Percentiles rank a stretch among this genome's conserved stretches.
These are phyloP conservation scores for Tinospora cordifolia DNA, from an alignment of 164 flowering plant species.

Conservation along the genomic window DNA sequence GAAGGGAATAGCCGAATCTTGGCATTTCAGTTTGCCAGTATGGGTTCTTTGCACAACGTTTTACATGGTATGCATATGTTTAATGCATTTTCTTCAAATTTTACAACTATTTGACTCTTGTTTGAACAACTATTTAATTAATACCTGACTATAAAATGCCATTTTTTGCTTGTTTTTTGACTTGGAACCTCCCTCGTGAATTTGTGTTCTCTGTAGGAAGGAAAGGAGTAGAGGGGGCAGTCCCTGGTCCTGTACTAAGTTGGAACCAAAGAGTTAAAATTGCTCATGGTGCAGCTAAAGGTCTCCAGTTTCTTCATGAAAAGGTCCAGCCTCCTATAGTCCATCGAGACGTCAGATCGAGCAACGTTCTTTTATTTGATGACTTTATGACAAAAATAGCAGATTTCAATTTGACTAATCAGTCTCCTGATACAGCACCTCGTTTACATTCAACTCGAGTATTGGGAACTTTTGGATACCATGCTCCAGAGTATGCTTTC, in stretches of 20 bases:
- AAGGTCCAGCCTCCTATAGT: slow-evolving; percentile 39
- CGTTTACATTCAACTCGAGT: slow-evolving; percentile 52
- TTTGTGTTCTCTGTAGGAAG: slow-evolving; percentile 24
- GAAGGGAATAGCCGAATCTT: slow-evolving; percentile 52
- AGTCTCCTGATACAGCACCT: slow-evolving; percentile 46
- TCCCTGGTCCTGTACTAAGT: slow-evolving; percentile 45
- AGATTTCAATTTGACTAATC: slow-evolving; percentile 45
- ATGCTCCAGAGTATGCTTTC: slow-evolving; percentile 46
- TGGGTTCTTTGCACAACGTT: slow-evolving; percentile 64
- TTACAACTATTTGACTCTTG: background rate
- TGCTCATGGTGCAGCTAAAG: slow-evolving; percentile 44
- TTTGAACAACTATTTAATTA: background rate
- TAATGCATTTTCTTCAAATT: background rate
- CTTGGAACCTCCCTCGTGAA: background rate
- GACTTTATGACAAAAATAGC: slow-evolving; percentile 41
- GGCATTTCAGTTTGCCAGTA: slow-evolving; percentile 51
- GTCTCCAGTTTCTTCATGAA: slow-evolving; percentile 54
- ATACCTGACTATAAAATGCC: background rate
- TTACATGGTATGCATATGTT: slow-evolving; percentile 49
- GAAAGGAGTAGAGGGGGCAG: slow-evolving; percentile 50
- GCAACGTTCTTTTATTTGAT: slow-evolving; percentile 48
- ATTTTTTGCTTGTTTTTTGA: background rate
- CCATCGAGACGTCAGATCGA: slow-evolving; percentile 48
- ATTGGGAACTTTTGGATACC: slow-evolving; percentile 55
- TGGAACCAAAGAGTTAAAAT: slow-evolving; percentile 49